Conservation (phyloP, 306 rosid genomes). For the Quercus agrifolia region DNA sequence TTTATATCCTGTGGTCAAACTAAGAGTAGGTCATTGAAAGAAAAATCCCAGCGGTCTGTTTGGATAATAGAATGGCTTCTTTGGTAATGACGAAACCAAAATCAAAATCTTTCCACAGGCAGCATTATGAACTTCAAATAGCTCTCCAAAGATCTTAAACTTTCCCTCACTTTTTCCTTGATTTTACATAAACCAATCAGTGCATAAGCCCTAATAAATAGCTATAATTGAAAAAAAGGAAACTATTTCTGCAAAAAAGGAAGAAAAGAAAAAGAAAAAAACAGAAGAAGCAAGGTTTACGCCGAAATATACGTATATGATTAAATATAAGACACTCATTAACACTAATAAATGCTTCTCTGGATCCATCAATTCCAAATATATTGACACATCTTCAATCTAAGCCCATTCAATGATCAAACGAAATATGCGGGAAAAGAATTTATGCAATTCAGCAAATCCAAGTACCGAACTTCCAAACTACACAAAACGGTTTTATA, state of each 20-base stretch:
- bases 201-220: constrained; percentile 1
- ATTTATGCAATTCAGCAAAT: constrained; percentile 10
- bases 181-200: constrained; percentile 25
- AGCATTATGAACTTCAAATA: neutral
- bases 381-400: neutral
- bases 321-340: constrained; percentile 14
- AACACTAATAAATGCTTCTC: constrained; percentile 10
- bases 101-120: constrained; percentile 10
- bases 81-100: neutral
- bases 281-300: neutral
- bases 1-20: neutral
- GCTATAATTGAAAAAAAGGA: no score
- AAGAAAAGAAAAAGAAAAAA: neutral
- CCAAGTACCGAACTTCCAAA: constrained; percentile 20
- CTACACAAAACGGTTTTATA: constrained; percentile 15
- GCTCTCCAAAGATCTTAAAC: neutral
- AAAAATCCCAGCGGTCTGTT: neutral
- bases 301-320: neutral
- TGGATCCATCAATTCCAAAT: constrained; percentile 21
- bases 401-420: constrained; percentile 19
- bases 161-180: neutral
- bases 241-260: constrained; percentile 23
- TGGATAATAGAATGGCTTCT: no score
- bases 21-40: neutral
- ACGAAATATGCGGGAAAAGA: neutral